Base-by-base conservation (phyloP, 192 early-diverging fungal genomes). In the Chytriomyces confervae region DNA sequence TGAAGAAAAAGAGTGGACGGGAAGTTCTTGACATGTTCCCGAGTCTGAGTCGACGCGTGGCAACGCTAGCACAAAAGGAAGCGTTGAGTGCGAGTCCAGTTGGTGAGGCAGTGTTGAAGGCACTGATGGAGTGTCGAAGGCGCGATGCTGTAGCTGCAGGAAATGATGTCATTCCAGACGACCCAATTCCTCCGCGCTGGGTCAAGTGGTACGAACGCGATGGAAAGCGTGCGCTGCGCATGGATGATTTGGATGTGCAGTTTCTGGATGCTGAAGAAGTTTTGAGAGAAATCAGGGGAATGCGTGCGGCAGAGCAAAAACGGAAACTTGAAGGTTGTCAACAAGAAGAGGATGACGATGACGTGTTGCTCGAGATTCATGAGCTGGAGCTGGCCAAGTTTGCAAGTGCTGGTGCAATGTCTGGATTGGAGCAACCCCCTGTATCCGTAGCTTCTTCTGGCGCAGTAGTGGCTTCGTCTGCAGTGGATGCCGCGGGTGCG, bases 21-120 rank as follows among this genome's bases (percentile, higher is more conserved):
- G 81, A 79, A 20, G 75, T 87, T 0, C 64, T 86, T 0, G 85
- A 87, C 7, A 49, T 51, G 66, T 80, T 79, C 67, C 88, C 84
- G 9, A 6, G 48, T 20, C 63, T 87, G 11, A 11, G 20, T 6
- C 50, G 69, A 6, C 79, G 85, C n/a, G 84, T 89, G 3, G 85
- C 84, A 18, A 85, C 79, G 5, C 44, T 7, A 8, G 63, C 66
- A n/a, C 84, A 89, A 66, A 89, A 89, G 74, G 50, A 50, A 44
- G 27, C 5, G 7, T 68, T 89, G 36, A 81, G 85, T 48, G 57
- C 24, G 18, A 81, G 81, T 72, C 76, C 67, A 2, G 61, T 85
- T 5, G 51, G 71, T 10, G 78, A 74, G 47, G 70, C 66, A 11
- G 78, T 63, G 27, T 75, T 79, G 6, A 13, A 13, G 8, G 45